Conservation (phyloP, 192 early-diverging fungal genomes). For the Funneliformis mosseae region DNA sequence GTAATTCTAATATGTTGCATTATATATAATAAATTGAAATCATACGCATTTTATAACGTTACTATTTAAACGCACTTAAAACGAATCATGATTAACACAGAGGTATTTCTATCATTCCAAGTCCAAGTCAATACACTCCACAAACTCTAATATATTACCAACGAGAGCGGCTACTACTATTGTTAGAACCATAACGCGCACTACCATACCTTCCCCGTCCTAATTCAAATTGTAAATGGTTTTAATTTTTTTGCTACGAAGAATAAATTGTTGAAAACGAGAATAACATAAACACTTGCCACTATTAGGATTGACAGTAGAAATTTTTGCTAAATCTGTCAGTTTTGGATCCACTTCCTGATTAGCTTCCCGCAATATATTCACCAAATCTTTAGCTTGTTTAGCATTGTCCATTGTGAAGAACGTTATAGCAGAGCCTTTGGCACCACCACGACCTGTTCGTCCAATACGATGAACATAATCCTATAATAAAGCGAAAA, state of each 20-base stretch:
- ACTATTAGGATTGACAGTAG: slow-evolving; percentile 40
- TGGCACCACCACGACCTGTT: slow-evolving; percentile 91
- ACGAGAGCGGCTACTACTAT: slow-evolving; percentile 28
- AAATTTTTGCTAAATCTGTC: slow-evolving; percentile 63
- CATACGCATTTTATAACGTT: background rate
- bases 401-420: slow-evolving; percentile 89
- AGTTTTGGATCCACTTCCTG: slow-evolving; percentile 86
- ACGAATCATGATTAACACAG: too few relatives aligned
- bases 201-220: slow-evolving; percentile 45
- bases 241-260: background rate
- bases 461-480: slow-evolving; percentile 95
- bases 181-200: slow-evolving; percentile 35
- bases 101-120: too few relatives aligned
- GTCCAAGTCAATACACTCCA: background rate
- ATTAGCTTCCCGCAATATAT: slow-evolving; percentile 87
- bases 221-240: background rate
- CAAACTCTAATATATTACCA: slow-evolving; percentile 8
- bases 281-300: slow-evolving; percentile 15
- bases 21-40: background rate
- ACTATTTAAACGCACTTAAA: too few relatives aligned
- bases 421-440: slow-evolving; percentile 90
- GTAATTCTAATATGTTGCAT: background rate
- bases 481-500: slow-evolving; percentile 57
- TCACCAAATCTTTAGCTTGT: slow-evolving; percentile 80
- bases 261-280: background rate